Percentiles rank a stretch among this genome's conserved stretches.
Evolutionary conservation across 2,329 filamentous ascomycete species (phyloP).

Genomic region (Dactylellina sp.): DNA sequence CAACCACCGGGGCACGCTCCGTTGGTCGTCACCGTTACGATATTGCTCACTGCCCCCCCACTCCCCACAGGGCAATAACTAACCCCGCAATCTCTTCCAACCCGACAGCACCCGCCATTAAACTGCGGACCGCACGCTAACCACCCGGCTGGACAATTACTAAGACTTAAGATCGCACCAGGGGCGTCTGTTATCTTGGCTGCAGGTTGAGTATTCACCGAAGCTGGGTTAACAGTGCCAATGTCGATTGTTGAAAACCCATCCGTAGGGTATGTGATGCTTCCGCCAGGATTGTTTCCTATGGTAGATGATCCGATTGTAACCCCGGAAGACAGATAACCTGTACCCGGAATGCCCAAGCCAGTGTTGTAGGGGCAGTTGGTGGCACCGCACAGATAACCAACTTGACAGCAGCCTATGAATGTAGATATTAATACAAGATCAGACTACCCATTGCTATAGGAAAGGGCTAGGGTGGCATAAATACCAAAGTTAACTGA

Average conservation of each 20-base stretch:
- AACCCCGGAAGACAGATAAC: slow-evolving; percentile 27
- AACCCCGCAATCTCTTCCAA: slow-evolving; percentile 36
- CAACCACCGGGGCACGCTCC: slow-evolving; percentile 31
- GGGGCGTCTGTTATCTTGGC: slow-evolving; percentile 45
- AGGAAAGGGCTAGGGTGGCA: not conserved
- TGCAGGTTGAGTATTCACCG: slow-evolving; percentile 15
- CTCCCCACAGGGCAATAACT: slow-evolving; percentile 44
- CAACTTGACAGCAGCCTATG: slow-evolving; percentile 50
- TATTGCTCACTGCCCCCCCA: not conserved
- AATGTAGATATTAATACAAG: not conserved
- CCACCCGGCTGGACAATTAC: slow-evolving; percentile 35
- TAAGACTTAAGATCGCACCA: slow-evolving; percentile 20
- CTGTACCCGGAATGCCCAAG: slow-evolving; percentile 29
- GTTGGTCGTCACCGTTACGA: slow-evolving; percentile 41
- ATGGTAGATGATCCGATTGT: slow-evolving; percentile 15
- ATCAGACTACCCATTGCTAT: not conserved
- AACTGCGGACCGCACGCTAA: slow-evolving; percentile 37
- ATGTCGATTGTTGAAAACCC: slow-evolving; percentile 52
- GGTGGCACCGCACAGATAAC: slow-evolving; percentile 37
- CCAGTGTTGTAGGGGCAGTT: slow-evolving; percentile 44
- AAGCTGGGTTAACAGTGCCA: slow-evolving; percentile 9
- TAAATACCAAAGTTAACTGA: slow-evolving; percentile 39
- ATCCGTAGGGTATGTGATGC: slow-evolving; percentile 28
- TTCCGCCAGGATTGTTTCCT: slow-evolving; percentile 5
- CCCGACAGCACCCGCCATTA: slow-evolving; percentile 41